phyloP scores from a whole-genome alignment of 2,329 filamentous ascomycete genomes.

The Aspergillus neotritici region DNA sequence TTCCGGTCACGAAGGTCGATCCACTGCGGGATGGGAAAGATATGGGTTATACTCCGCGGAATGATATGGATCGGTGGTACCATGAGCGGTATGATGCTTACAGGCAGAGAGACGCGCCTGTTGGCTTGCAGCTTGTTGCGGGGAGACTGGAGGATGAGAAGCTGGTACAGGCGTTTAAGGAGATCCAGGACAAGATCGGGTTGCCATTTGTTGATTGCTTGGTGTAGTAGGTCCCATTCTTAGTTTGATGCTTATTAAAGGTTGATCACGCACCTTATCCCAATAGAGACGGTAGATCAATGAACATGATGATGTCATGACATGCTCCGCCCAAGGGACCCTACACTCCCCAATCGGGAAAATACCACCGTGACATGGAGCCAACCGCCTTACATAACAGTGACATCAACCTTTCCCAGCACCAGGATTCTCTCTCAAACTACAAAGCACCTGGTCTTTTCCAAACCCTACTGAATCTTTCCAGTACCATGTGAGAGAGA shows the following conservation, averaged over 20 bases:
- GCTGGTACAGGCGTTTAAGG: constrained; percentile 33
- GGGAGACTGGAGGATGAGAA: constrained; percentile 53
- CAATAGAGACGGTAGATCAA: no score
- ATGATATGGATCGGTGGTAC: neutral
- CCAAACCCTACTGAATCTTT: neutral
- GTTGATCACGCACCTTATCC: no score
- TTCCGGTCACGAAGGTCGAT: constrained; percentile 51
- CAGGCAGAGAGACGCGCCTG: constrained; percentile 46
- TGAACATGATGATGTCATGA: no score
- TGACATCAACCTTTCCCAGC: constrained; percentile 14
- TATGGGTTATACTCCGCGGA: neutral
- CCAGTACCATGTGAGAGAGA: no score
- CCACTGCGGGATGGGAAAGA: constrained; percentile 26
- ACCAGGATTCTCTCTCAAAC: neutral
- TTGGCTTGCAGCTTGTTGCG: constrained; percentile 51
- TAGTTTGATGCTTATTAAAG: no score
- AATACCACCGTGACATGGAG: no score
- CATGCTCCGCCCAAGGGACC: no score
- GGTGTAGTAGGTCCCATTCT: no score
- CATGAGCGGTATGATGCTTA: constrained; percentile 34
- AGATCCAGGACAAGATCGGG: constrained; percentile 23
- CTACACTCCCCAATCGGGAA: no score
- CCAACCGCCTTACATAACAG: constrained; percentile 12
- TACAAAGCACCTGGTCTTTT: neutral
- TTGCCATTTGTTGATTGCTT: constrained; percentile 7